Evolutionary conservation across 352 stramenopile genomes (phyloP).

Genomic region (Pythium dissimile): DNA sequence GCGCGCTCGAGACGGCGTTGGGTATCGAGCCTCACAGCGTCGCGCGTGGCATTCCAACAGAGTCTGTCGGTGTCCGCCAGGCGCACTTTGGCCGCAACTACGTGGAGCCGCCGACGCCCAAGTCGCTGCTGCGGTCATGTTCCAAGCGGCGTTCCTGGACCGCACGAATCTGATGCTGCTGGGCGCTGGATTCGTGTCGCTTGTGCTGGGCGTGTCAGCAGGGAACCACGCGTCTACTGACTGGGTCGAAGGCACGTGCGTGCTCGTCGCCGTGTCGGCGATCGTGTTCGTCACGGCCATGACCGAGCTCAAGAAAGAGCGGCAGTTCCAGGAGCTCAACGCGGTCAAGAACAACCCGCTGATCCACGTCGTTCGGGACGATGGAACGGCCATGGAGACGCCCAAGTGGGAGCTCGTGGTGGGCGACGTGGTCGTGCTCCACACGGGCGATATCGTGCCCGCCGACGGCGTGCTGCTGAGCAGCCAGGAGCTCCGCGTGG

Average conservation of each 20-base stretch:
- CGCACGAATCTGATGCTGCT: conserved; percentile 74
- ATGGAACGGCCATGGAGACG: conserved; percentile 19
- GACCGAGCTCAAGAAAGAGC: conserved; percentile 87
- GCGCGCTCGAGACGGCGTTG: conserved; percentile 1
- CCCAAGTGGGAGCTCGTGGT: conserved; percentile 33
- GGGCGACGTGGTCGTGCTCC: conserved; percentile 37
- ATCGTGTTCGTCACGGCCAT: conserved; percentile 85
- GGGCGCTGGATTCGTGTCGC: conserved; percentile 43
- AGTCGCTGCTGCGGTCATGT: conserved; percentile 37
- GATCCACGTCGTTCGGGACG: conserved; percentile 39
- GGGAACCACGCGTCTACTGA: conserved; percentile 27
- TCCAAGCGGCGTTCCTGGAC: conserved; percentile 54
- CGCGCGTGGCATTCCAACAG: background rate
- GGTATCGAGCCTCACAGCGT: background rate
- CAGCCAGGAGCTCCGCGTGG: conserved; percentile 33
- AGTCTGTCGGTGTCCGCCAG: background rate
- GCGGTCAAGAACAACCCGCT: conserved; percentile 59
- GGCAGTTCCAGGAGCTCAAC: conserved; percentile 68
- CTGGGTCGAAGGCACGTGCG: conserved; percentile 90
- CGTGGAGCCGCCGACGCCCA: conserved; percentile 18
- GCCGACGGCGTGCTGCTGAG: conserved; percentile 39
- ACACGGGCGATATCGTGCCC: conserved; percentile 35
- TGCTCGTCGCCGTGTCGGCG: conserved; percentile 80
- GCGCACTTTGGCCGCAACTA: conserved; percentile 27
- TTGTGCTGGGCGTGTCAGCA: conserved; percentile 38